Evolutionary conservation across 495 filamentous ascomycete species (phyloP).

Genomic region (Recurvomyces mirabilis): DNA sequence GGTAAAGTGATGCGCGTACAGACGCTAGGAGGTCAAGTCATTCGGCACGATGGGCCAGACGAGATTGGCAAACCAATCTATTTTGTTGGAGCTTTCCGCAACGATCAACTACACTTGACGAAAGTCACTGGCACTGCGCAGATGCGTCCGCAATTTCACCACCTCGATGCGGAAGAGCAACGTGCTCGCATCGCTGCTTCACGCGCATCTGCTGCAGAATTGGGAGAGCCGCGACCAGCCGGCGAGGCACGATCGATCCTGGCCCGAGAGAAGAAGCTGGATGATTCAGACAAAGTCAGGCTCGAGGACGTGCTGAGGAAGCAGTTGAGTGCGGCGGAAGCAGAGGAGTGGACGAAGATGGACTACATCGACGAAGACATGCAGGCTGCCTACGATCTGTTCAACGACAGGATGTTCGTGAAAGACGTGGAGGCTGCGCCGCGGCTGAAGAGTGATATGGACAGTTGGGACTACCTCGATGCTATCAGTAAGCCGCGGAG

Average conservation of each 20-base stretch:
- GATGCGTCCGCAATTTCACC: constrained; percentile 62
- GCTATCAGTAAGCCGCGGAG: constrained; percentile 51
- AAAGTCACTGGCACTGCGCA: constrained; percentile 58
- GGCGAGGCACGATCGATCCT: constrained; percentile 53
- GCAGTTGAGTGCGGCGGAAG: constrained; percentile 48
- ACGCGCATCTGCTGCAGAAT: not conserved
- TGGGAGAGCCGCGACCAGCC: constrained; percentile 21
- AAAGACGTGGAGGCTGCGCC: constrained; percentile 38
- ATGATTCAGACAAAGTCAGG: constrained; percentile 40
- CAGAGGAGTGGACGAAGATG: constrained; percentile 55
- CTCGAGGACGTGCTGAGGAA: constrained; percentile 26
- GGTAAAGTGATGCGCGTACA: constrained; percentile 45
- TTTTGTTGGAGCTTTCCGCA: constrained; percentile 60
- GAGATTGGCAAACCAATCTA: constrained; percentile 53
- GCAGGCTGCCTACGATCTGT: constrained; percentile 50
- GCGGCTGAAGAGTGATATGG: constrained; percentile 42
- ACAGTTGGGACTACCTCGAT: constrained; percentile 51
- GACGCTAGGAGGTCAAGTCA: constrained; percentile 58
- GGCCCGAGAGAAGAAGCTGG: constrained; percentile 53
- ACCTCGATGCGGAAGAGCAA: constrained; percentile 59
- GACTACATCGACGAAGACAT: constrained; percentile 57
- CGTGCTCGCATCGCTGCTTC: constrained; percentile 23
- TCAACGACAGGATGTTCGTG: constrained; percentile 49
- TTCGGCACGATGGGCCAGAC: constrained; percentile 29
- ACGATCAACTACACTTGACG: constrained; percentile 57